Evolutionary conservation across 148 eudicot species (phyloP), one percentile per base, ranked within the genome.

Genomic region (Heliosperma pusillum): DNA sequence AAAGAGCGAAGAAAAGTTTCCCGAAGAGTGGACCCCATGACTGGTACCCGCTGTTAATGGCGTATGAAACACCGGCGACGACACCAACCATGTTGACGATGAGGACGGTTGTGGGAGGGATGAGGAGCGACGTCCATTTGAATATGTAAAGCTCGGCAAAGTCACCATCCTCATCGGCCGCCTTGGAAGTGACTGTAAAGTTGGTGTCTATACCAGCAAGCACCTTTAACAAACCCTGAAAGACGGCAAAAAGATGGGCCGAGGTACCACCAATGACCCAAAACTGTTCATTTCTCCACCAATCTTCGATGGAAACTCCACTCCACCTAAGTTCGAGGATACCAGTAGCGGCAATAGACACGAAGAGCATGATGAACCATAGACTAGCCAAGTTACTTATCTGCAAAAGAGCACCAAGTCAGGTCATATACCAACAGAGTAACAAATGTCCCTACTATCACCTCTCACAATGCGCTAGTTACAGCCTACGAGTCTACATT

Each of bases 211-310:
- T 88, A 19, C 97, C 93, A 0, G 93, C 93, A 0, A 89, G 88
- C 21, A 91, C 97, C 81, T 91, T 91, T 55, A 91, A 22, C 60
- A 91, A 82, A 65, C 97, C 97, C 80, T 91, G 97, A 86, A 91
- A 91, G 80, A 91, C 93, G 2, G 97, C 97, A 45, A 91, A 89
- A 19, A 89, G 87, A 80, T 91, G 97, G 30, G 97, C 97, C 0
- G 97, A 91, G 15, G 97, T 91, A 17, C 97, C 97, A 62, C 93
- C 97, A 42, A 89, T 91, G 82, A 91, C 97, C 97, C 97, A 91
- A 61, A 91, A 91, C 84, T 91, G 97, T 42, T 91, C 97, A 71
- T 91, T 91, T 80, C 97, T 89, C 97, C 97, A 91, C 97, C 93
- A 91, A 76, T 86, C 97, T 22, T 91, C 93, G 3, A 91, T 87